Conservation (phyloP, 192 early-diverging fungal species). For the Rhizophlyctis rosea region DNA sequence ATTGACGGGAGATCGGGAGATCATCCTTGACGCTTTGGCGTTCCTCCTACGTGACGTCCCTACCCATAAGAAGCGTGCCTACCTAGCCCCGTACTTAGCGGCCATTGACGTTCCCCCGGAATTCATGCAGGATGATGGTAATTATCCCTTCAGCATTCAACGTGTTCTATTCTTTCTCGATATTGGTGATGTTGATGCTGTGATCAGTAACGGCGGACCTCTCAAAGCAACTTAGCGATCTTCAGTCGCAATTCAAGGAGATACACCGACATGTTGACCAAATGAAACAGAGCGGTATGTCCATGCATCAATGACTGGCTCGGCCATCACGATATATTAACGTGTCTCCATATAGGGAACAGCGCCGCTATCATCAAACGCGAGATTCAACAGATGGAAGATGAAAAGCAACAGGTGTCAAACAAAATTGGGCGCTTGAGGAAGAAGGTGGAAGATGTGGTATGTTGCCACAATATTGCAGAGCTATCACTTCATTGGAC, state of each 20-base stretch:
- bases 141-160: background rate
- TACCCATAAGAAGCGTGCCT: constrained; percentile 55
- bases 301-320: too few relatives aligned
- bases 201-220: constrained; percentile 46
- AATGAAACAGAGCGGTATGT: constrained; percentile 35
- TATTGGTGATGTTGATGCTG: background rate
- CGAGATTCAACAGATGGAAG: constrained; percentile 63
- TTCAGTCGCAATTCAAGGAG: constrained; percentile 56
- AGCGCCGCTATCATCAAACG: constrained; percentile 44
- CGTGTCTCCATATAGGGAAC: too few relatives aligned
- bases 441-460: constrained; percentile 55
- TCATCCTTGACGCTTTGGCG: constrained; percentile 37
- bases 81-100: constrained; percentile 51
- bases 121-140: constrained; percentile 54
- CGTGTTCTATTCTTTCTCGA: background rate
- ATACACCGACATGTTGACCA: constrained; percentile 48
- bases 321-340: too few relatives aligned
- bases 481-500: constrained; percentile 9
- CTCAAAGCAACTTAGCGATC: constrained; percentile 35
- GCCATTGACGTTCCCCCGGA: constrained; percentile 51
- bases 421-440: constrained; percentile 48
- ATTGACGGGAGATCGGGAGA: constrained; percentile 30
- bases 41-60: constrained; percentile 50
- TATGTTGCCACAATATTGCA: constrained; percentile 18
- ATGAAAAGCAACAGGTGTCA: constrained; percentile 61